Conservation (phyloP, 2,329 filamentous ascomycete genomes). For the Ophiostoma piceae region DNA sequence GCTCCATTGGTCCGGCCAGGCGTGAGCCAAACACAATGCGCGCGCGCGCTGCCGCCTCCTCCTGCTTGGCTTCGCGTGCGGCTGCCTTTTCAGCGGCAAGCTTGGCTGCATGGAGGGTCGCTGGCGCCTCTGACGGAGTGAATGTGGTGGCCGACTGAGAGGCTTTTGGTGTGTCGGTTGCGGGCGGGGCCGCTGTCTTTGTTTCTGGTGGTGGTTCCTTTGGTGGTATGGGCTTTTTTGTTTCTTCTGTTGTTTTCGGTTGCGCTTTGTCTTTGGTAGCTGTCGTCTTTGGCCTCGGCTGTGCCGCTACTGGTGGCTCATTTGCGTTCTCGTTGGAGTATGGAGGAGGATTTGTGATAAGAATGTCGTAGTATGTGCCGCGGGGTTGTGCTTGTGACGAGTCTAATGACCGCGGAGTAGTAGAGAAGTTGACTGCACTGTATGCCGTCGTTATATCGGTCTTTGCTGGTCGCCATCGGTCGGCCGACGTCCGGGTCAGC, state of each 20-base stretch:
- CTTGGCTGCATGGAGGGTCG: constrained; percentile 29
- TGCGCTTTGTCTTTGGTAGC: constrained; percentile 11
- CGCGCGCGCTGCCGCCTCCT: constrained; percentile 47
- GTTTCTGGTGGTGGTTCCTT: constrained; percentile 5
- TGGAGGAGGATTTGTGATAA: constrained; percentile 45
- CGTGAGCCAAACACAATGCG: constrained; percentile 77
- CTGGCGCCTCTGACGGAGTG: constrained; percentile 15
- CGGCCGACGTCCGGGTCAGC: not conserved
- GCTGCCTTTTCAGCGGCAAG: constrained; percentile 13
- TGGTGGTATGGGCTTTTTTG: constrained; percentile 11
- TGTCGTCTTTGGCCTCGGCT: constrained; percentile 25
- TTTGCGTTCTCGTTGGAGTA: constrained; percentile 42
- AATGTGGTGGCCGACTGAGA: constrained; percentile 30
- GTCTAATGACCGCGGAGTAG: not conserved
- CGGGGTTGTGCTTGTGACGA: constrained; percentile 45
- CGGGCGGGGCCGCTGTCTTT: not conserved
- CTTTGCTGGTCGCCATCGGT: not conserved
- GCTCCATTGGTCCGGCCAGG: constrained; percentile 66
- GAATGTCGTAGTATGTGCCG: constrained; percentile 55
- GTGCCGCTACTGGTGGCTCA: constrained; percentile 40
- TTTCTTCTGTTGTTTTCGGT: constrained; percentile 15
- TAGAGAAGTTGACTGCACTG: not conserved
- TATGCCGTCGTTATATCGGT: not conserved
- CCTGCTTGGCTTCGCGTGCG: not conserved
- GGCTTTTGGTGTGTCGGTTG: constrained; percentile 17